These are phyloP conservation scores for Neonectria hederae DNA, from an alignment of 2,329 filamentous ascomycete genomes.

Conservation along the genomic window DNA sequence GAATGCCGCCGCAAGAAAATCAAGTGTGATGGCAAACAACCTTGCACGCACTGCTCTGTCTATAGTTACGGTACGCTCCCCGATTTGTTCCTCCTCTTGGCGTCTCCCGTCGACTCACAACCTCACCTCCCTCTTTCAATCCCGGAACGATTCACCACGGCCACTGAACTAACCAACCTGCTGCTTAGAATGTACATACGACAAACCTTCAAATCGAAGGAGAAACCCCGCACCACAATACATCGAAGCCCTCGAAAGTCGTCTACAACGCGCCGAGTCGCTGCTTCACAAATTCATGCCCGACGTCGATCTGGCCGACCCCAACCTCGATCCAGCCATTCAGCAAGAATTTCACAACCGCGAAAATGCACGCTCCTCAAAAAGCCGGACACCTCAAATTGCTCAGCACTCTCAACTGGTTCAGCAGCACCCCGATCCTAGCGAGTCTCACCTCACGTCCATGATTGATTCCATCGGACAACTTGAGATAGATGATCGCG, in stretches of 20 bases:
- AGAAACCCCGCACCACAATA: slow-evolving; percentile 93
- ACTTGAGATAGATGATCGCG: slow-evolving; percentile 89
- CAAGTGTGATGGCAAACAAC: slow-evolving; percentile 87
- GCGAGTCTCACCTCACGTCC: slow-evolving; percentile 82
- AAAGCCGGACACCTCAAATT: slow-evolving; percentile 42
- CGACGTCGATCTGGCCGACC: slow-evolving; percentile 85
- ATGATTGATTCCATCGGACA: slow-evolving; percentile 96
- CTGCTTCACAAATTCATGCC: slow-evolving; percentile 83
- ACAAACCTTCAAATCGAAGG: slow-evolving; percentile 91
- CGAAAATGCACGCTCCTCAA: slow-evolving; percentile 58
- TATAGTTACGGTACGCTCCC: slow-evolving; percentile 87
- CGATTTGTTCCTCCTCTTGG: slow-evolving; percentile 6
- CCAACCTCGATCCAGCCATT: slow-evolving; percentile 79
- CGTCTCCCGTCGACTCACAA: slow-evolving; percentile 3
- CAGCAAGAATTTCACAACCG: slow-evolving; percentile 73
- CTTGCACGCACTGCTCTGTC: slow-evolving; percentile 94
- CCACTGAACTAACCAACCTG: slow-evolving; percentile 28
- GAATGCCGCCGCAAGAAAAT: slow-evolving; percentile 88
- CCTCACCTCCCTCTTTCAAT: not conserved
- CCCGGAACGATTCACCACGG: slow-evolving; percentile 2
- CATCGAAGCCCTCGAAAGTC: slow-evolving; percentile 86
- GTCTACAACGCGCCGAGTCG: slow-evolving; percentile 83
- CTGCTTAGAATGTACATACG: slow-evolving; percentile 85
- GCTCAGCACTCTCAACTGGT: slow-evolving; percentile 39
- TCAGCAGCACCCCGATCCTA: slow-evolving; percentile 52